Evolutionary conservation across 2,329 filamentous ascomycete species (phyloP).

Genomic region (Colletotrichum ledebouriae): DNA sequence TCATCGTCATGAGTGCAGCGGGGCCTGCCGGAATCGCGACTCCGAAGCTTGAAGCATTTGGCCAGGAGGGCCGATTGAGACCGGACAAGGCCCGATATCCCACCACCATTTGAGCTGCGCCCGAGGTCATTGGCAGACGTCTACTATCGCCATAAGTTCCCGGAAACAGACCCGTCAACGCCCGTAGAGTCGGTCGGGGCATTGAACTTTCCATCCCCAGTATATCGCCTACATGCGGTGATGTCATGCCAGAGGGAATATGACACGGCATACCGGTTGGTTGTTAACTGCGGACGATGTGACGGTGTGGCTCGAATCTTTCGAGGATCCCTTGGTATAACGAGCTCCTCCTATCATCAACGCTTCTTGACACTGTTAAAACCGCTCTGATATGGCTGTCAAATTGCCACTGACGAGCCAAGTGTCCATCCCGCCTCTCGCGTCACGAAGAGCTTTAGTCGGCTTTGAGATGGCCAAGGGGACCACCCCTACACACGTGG

Average conservation of each 20-base stretch:
- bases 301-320: not conserved
- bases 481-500: slow-evolving; percentile 16
- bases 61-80: slow-evolving; percentile 25
- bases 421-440: not conserved
- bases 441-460: not conserved
- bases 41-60: slow-evolving; percentile 25
- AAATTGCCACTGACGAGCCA: slow-evolving; percentile 20
- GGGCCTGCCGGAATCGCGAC: slow-evolving; percentile 20
- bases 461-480: not conserved
- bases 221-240: slow-evolving; percentile 1
- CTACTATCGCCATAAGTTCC: not conserved
- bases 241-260: not conserved
- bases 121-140: not conserved
- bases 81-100: slow-evolving; percentile 13
- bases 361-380: not conserved
- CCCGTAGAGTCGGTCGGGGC: slow-evolving; percentile 19
- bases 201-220: slow-evolving; percentile 19
- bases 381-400: slow-evolving; percentile 12
- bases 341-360: slow-evolving; percentile 1
- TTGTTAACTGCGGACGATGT: slow-evolving; percentile 11
- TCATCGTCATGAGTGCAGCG: slow-evolving; percentile 1
- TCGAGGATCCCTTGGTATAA: slow-evolving; percentile 11
- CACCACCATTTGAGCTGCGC: not conserved
- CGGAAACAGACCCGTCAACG: not conserved
- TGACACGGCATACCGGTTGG: slow-evolving; percentile 8